Evolutionary conservation across 805 yeast species (phyloP).

Genomic region (Kuraishia floccosa): DNA sequence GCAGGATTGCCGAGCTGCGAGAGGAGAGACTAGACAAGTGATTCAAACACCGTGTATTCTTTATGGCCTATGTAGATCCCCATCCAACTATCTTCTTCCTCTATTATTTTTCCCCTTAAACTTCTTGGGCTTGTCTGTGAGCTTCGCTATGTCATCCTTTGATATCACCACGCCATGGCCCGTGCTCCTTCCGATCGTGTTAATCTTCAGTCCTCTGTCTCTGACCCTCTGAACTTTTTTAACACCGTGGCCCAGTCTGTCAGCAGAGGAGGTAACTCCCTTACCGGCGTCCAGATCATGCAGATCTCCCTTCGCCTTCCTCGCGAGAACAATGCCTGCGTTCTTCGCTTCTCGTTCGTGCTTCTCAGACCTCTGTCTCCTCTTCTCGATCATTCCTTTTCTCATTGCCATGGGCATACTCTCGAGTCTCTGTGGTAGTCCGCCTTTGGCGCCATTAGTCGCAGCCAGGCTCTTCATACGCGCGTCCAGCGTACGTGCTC

Average conservation of each 20-base stretch:
- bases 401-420: conserved; percentile 86
- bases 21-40: conserved; percentile 24
- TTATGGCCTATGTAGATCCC: neutral
- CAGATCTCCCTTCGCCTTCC: conserved; percentile 54
- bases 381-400: conserved; percentile 65
- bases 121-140: conserved; percentile 16
- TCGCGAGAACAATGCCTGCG: conserved; percentile 82
- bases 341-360: conserved; percentile 74
- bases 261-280: conserved; percentile 38
- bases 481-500: conserved; percentile 51
- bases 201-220: conserved; percentile 71
- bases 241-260: conserved; percentile 37
- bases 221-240: conserved; percentile 30
- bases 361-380: conserved; percentile 36
- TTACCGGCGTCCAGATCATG: conserved; percentile 44
- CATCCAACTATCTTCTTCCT: neutral
- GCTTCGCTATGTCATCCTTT: conserved; percentile 49
- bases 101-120: too few relatives aligned
- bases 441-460: conserved; percentile 27
- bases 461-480: conserved; percentile 40
- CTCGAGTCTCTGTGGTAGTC: conserved; percentile 30
- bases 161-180: conserved; percentile 69
- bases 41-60: neutral
- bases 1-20: conserved; percentile 39
- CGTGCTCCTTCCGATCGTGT: conserved; percentile 67